These are phyloP conservation scores for Pezicula carpinea DNA, from an alignment of 2,329 filamentous ascomycete genomes.

Conservation along the genomic window DNA sequence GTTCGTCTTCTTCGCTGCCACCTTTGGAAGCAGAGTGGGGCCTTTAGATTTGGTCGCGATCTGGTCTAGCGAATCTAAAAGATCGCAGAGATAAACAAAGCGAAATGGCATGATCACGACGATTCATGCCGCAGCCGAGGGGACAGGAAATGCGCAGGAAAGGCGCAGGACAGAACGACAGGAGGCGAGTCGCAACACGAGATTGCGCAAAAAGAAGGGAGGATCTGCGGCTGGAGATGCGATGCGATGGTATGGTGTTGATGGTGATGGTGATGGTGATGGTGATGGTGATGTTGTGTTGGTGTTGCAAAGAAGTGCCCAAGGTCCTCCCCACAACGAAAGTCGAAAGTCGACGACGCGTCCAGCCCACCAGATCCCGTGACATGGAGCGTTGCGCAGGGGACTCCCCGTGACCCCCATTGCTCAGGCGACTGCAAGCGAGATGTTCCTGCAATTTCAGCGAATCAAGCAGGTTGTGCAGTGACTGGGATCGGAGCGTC, in stretches of 20 bases:
- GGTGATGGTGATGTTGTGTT: no score
- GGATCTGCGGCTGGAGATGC: neutral
- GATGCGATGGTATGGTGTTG: no score
- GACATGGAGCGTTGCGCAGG: no score
- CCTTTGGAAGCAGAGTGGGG: constrained; percentile 33
- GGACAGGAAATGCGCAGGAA: neutral
- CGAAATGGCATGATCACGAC: constrained; percentile 51
- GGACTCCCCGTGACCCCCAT: no score
- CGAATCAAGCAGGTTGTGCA: no score
- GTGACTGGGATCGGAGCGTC: neutral
- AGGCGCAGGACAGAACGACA: neutral
- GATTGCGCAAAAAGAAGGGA: neutral
- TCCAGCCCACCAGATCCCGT: no score
- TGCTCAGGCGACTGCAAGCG: no score
- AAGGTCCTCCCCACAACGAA: no score
- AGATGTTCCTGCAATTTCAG: no score
- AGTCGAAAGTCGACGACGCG: no score
- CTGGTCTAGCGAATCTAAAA: constrained; percentile 64
- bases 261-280: no score
- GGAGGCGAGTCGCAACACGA: neutral
- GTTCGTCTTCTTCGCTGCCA: constrained; percentile 49
- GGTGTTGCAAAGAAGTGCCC: no score
- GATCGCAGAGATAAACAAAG: constrained; percentile 68
- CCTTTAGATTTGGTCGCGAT: constrained; percentile 30
- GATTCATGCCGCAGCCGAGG: neutral